Evolutionary conservation across 148 eudicot genomes (phyloP).

Genomic region (Oxyria digyna): DNA sequence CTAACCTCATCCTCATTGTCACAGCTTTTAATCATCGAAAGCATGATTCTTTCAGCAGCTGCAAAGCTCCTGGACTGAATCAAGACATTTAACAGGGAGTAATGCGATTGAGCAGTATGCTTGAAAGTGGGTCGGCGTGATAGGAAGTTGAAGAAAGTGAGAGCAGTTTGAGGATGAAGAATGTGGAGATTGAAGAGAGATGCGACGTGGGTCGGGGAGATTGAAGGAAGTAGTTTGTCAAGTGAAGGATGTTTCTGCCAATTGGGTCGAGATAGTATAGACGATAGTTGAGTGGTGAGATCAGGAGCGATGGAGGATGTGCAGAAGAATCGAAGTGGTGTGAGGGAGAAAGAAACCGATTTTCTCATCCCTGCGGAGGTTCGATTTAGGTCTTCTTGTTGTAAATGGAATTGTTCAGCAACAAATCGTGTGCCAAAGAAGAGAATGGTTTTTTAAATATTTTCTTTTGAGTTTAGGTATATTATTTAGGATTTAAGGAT

Average conservation of each 20-base stretch:
- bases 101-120: constrained; percentile 28
- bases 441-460: too few species aligned
- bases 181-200: constrained; percentile 28
- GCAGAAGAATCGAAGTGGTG: too few species aligned
- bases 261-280: constrained; percentile 45
- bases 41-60: constrained; percentile 33
- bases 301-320: too few species aligned
- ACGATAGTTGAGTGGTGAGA: constrained; percentile 24
- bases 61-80: constrained; percentile 17
- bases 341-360: too few species aligned
- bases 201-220: constrained; percentile 39
- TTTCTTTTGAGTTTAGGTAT: too few species aligned
- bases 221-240: constrained; percentile 27
- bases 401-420: too few species aligned
- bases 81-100: constrained; percentile 28
- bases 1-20: constrained; percentile 23
- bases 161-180: constrained; percentile 39
- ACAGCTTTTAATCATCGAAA: constrained; percentile 48
- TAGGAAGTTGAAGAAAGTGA: constrained; percentile 33
- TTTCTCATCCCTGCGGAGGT: too few species aligned
- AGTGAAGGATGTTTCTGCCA: constrained; percentile 57
- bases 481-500: too few species aligned
- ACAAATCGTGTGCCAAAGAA: too few species aligned
- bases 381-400: too few species aligned
- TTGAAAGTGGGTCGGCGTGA: constrained; percentile 31